Evolutionary conservation across 2,329 filamentous ascomycete species (phyloP).

Genomic region (Colletotrichum sp.): DNA sequence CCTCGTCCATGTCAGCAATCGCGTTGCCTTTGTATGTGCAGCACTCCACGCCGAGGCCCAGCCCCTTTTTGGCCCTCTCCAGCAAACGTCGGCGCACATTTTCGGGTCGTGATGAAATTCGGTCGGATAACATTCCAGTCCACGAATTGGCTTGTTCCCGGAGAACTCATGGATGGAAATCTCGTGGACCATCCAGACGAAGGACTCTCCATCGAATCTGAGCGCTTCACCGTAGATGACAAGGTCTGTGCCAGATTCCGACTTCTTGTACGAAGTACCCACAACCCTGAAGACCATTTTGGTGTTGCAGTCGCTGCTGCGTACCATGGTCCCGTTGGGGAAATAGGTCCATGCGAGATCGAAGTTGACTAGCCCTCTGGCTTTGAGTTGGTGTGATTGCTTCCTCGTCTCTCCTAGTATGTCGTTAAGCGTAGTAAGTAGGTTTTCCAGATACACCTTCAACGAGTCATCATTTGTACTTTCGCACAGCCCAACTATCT

Average conservation of each 20-base stretch:
- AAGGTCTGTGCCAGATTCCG: constrained; percentile 21
- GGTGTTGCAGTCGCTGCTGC: constrained; percentile 42
- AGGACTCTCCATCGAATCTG: constrained; percentile 43
- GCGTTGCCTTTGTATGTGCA: constrained; percentile 47
- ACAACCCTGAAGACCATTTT: constrained; percentile 46
- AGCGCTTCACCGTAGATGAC: constrained; percentile 37
- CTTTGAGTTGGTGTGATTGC: constrained; percentile 39
- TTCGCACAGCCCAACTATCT: constrained; percentile 38
- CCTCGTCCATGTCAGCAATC: constrained; percentile 25
- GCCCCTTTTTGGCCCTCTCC: constrained; percentile 40
- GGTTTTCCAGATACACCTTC: constrained; percentile 41
- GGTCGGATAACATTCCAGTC: constrained; percentile 43
- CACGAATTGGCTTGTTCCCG: constrained; percentile 45
- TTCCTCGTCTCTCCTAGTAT: constrained; percentile 44
- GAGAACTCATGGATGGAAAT: constrained; percentile 36
- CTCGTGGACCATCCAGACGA: constrained; percentile 41
- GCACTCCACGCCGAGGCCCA: constrained; percentile 46
- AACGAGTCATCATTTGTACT: constrained; percentile 31
- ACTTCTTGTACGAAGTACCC: constrained; percentile 32
- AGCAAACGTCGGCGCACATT: constrained; percentile 32
- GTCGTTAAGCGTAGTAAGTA: constrained; percentile 46
- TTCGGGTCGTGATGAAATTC: constrained; percentile 34
- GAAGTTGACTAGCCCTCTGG: constrained; percentile 44
- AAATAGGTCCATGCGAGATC: constrained; percentile 50
- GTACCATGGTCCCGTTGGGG: constrained; percentile 41